Conservation (phyloP, 768 basidiomycete species). For the Pisolithus sp. region DNA sequence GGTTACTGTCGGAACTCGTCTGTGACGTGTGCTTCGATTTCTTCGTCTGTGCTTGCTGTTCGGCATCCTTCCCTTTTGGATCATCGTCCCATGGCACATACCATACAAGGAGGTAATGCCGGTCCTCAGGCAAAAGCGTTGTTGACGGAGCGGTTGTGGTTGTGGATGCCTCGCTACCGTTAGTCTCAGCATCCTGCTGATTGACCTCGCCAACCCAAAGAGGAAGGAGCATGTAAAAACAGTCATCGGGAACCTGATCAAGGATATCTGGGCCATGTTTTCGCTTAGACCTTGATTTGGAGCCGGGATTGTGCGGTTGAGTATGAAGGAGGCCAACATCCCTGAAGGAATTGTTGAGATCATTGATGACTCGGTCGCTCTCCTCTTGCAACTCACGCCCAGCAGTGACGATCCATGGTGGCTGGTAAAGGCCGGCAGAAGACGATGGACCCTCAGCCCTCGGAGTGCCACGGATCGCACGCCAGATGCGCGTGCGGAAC, state of each 20-base stretch:
- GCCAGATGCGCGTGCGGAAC: slow-evolving; percentile 16
- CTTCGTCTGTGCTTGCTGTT: slow-evolving; percentile 23
- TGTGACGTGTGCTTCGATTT: slow-evolving; percentile 21
- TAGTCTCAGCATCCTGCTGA: slow-evolving; percentile 26
- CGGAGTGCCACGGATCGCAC: slow-evolving; percentile 15
- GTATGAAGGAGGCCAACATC: slow-evolving; percentile 74
- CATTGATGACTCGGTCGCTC: slow-evolving; percentile 59
- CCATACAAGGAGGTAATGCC: slow-evolving; percentile 74
- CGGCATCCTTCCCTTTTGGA: slow-evolving; percentile 14
- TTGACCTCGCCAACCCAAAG: slow-evolving; percentile 80
- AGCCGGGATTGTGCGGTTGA: slow-evolving; percentile 29
- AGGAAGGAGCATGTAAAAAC: slow-evolving; percentile 77
- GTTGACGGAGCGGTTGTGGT: slow-evolving; percentile 28
- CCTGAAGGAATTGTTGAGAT: slow-evolving; percentile 69
- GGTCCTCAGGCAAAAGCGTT: slow-evolving; percentile 41
- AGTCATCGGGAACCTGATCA: slow-evolving; percentile 57
- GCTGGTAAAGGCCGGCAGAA: slow-evolving; percentile 28
- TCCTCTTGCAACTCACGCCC: slow-evolving; percentile 63
- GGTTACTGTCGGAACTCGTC: slow-evolving; percentile 19
- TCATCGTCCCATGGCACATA: slow-evolving; percentile 54
- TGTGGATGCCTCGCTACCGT: slow-evolving; percentile 9
- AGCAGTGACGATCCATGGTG: slow-evolving; percentile 62
- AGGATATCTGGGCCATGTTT: slow-evolving; percentile 39
- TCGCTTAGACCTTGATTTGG: slow-evolving; percentile 13
- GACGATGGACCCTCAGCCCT: slow-evolving; percentile 20